These are phyloP conservation scores for Erigeron canadensis DNA, from an alignment of 129 eudicot species.

Conservation along the genomic window DNA sequence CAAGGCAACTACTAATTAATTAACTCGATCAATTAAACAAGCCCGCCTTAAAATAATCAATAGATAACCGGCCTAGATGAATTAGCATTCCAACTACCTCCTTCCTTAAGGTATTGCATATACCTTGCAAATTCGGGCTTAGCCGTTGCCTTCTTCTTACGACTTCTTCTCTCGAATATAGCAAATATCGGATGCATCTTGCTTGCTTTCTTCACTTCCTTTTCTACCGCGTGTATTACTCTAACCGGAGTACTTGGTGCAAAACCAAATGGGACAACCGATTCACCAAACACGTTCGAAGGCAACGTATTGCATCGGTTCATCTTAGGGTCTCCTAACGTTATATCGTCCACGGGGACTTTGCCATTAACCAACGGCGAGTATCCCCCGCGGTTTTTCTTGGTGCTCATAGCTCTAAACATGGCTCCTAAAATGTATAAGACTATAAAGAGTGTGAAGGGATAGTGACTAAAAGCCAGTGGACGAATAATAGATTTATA, in stretches of 20 bases:
- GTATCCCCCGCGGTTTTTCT: slow-evolving; percentile 48
- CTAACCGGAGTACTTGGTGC: slow-evolving; percentile 17
- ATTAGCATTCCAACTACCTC: slow-evolving; percentile 45
- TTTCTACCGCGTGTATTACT: background rate
- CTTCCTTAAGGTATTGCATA: slow-evolving; percentile 64
- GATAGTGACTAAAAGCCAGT: background rate
- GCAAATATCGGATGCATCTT: slow-evolving; percentile 57
- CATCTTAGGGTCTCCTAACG: slow-evolving; percentile 36
- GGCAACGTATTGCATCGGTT: slow-evolving; percentile 22
- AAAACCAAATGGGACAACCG: background rate
- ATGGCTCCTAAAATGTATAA: slow-evolving; percentile 28
- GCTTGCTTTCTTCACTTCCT: slow-evolving; percentile 51
- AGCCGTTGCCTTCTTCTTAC: slow-evolving; percentile 58
- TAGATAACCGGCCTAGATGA: slow-evolving; percentile 43
- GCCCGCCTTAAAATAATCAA: background rate
- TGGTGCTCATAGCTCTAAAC: slow-evolving; percentile 64
- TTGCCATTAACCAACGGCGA: slow-evolving; percentile 37
- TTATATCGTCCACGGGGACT: slow-evolving; percentile 21
- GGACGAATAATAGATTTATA: background rate
- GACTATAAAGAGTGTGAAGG: background rate
- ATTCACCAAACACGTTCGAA: slow-evolving; percentile 21
- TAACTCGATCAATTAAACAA: too few relatives aligned
- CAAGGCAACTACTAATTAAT: too few relatives aligned
- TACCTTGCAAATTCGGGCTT: slow-evolving; percentile 73
- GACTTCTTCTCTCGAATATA: slow-evolving; percentile 37